Base-by-base conservation (phyloP, 73 alveolate species). In the Symbiodinium natans region DNA sequence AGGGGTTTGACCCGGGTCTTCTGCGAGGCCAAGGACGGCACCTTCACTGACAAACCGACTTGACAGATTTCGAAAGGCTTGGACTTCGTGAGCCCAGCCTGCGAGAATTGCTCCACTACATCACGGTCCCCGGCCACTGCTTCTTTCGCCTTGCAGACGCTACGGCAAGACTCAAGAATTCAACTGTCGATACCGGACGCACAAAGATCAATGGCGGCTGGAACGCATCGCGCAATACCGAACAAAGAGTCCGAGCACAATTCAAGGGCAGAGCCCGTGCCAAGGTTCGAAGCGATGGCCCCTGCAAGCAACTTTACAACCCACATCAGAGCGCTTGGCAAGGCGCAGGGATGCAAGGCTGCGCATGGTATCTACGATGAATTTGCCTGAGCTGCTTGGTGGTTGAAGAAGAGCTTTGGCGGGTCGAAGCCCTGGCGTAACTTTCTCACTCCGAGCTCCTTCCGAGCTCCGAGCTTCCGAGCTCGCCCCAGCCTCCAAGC, bases 381-480 rank as follows among this genome's bases (percentile, higher is more conserved):
- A n/a, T n/a, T 23, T 15, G 40, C 94, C 95, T 88, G 86, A 21
- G 73, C 95, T 23, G 95, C 86, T 27, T 63, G 71, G 38, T 88
- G 95, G 86, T 88, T 88, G 73, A 88, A 88, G 95, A 88, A 63
- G 74, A 88, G 95, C 73, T 41, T 59, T 31, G 95, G 95, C 27
- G 95, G 95, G 63, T 88, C 95, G 73, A 88, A 88, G 17, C 86
- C 95, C 95, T 88, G 39, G 63, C 17, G 63, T 10, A 48, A 48
- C 8, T n/a, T n/a, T n/a, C n/a, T n/a, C n/a, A 52, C n/a, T 29
- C 15, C 71, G 25, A 46, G 27, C 21, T 41, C 9, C 39, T n/a
- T 21, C 41, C 1, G 33, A 27, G 41, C 29, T n/a, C 39, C 6
- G n/a, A 31, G 34, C 52, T 2, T 0, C 0, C 8, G 87, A 7